phyloP scores from a whole-genome alignment of 495 filamentous ascomycete genomes.

The Annulohypoxylon nitens region DNA sequence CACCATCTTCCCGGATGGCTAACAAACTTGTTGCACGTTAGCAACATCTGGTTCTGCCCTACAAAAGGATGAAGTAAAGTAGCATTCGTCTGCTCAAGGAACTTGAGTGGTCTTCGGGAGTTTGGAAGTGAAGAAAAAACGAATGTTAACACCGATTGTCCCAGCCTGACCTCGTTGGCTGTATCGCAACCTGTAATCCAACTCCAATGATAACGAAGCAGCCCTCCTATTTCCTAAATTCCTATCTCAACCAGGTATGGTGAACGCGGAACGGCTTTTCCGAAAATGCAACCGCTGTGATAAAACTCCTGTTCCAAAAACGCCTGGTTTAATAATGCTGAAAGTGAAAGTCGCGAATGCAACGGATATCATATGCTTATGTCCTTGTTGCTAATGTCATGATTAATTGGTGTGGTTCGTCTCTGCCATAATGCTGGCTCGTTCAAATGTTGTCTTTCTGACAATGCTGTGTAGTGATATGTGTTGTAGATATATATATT shows the following conservation, averaged over 20 bases:
- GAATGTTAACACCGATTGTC: slow-evolving; percentile 19
- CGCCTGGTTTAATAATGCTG: slow-evolving; percentile 36
- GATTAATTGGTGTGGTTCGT: slow-evolving; percentile 15
- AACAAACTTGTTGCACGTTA: neutral
- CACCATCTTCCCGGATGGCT: neutral
- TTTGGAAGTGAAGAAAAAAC: slow-evolving; percentile 24
- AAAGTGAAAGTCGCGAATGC: slow-evolving; percentile 43
- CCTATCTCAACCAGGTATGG: slow-evolving; percentile 7
- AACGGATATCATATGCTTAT: slow-evolving; percentile 46
- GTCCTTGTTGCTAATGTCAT: slow-evolving; percentile 22
- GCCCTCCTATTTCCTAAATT: slow-evolving; percentile 15
- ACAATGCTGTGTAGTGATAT: slow-evolving; percentile 25
- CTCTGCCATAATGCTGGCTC: slow-evolving; percentile 10
- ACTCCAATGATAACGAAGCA: slow-evolving; percentile 1
- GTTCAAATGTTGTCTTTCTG: slow-evolving; percentile 7
- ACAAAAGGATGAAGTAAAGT: neutral
- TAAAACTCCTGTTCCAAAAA: slow-evolving; percentile 37
- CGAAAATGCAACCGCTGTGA: slow-evolving; percentile 35
- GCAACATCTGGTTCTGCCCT: neutral
- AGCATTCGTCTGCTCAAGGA: slow-evolving; percentile 8
- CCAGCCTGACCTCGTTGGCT: slow-evolving; percentile 13
- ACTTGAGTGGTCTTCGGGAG: slow-evolving; percentile 17
- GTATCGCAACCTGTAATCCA: neutral
- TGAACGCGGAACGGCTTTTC: slow-evolving; percentile 21
- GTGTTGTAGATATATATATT: slow-evolving; percentile 26